Evolutionary conservation across 2,329 filamentous ascomycete genomes (phyloP), one percentile per base, ranked within the genome.

Genomic region (Aspergillus udagawae): DNA sequence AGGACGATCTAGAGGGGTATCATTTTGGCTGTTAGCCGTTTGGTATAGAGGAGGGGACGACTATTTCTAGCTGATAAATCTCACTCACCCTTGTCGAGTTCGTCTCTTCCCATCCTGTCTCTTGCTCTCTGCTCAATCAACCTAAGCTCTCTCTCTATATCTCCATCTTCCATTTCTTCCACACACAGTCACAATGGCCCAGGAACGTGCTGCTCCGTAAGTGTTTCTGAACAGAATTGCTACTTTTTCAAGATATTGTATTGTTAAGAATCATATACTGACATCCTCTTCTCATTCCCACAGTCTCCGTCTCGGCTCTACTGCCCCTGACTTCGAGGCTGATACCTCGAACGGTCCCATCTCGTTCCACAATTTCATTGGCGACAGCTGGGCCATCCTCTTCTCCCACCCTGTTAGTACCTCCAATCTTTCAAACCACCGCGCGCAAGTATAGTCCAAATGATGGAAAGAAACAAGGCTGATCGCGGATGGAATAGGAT

Each of bases 341-440:
- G 82, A 87, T 68, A 88, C 86, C 65, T 89, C 86, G 63, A 77
- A 79, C 61, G 86, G 86, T 57, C 79, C 80, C 54, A 87, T 89
- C 71, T 81, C 88, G 75, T 89, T 89, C 80, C 86, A 89, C 77
- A 79, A 88, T 66, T 89, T 84, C 79, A 87, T 89, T 64, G 86
- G 85, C 67, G 80, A 87, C 78, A 85, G 81, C 66, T 89, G 86
- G 86, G 83, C 86, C 59, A 80, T 89, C 61, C 81, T 89, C 64
- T 89, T 89, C 81, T 88, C 86, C 48, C 86, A 89, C 77, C 86
- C 86, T 47, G 85, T 77, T 56, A 51, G 67, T 65, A 45, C 10
- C 44, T 38, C 32, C 32, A 17, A 17, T 38, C 5, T 38, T 27
- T 1, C n/a, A 20, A 4, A 20, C 4, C 17, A 25, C 7, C 17